Evolutionary conservation across 164 flowering plant species (phyloP), one percentile per base, ranked within the genome.

Genomic region (Macadamia integrifolia): DNA sequence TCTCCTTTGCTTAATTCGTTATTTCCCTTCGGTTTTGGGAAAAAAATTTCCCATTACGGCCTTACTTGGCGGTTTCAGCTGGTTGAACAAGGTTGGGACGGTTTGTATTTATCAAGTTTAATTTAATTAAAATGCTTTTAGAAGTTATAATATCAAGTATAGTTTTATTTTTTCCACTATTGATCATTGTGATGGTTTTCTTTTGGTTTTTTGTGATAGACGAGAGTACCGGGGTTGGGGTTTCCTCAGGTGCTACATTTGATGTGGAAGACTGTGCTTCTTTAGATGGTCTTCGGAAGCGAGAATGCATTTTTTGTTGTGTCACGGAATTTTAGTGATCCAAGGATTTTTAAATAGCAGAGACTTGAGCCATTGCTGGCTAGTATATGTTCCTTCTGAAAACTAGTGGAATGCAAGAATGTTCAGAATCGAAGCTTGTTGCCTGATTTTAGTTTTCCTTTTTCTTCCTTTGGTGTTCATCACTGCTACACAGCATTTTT

Each of bases 401-500:
- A 74, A 46, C 31, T 58, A 42, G 70, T 48, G 61, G 70, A 66
- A 48, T 44, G 76, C 55, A 75, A 82, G 76, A 72, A 80, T 82
- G 85, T 75, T 76, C 77, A 63, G 67, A 72, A 65, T 60, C 31
- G 55, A 72, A 66, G 73, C 66, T 56, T 64, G 73, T 50, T 64
- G 48, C 69, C 72, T 66, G 71, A 67, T 71, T 69, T 62, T 70
- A 64, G 72, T 46, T 65, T 65, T 48, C 17, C 58, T 57, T 64
- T 67, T 69, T 75, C n/a, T 58, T 50, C 44, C 42, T 30, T 58
- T 60, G 66, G 65, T 67, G 55, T 68, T 66, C 56, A 71, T 52
- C 46, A 48, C n/a, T 65, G 46, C 71, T 56, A 66, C 61, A 52
- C 58, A 67, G 58, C 46, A 64, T 18, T 48, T 75, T 76, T 59